A percentile compares a stretch with the other conserved stretches of the same genome.
Conservation (phyloP, 768 basidiomycete genomes). For the Psilocybe azurescens region DNA sequence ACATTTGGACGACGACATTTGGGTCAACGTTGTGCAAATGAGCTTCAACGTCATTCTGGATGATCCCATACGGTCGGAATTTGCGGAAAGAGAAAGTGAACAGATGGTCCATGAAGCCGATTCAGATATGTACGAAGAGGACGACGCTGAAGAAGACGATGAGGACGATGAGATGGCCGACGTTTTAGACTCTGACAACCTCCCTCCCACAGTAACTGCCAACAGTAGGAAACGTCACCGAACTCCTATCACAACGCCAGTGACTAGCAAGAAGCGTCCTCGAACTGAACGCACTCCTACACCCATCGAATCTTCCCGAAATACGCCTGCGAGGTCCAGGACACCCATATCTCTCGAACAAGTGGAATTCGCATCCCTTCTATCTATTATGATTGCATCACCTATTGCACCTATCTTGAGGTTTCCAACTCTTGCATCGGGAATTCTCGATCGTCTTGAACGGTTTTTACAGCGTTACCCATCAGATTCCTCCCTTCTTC, state of each 20-base stretch:
- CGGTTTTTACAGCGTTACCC: slow-evolving; percentile 71
- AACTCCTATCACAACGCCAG: slow-evolving; percentile 8
- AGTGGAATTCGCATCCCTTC: slow-evolving; percentile 71
- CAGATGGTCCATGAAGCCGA: slow-evolving; percentile 36
- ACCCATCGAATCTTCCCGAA: slow-evolving; percentile 28
- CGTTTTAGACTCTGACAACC: slow-evolving; percentile 24
- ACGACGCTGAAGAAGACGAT: slow-evolving; percentile 30
- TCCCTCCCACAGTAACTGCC: background rate
- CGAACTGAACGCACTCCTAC: slow-evolving; percentile 27
- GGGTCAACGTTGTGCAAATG: slow-evolving; percentile 72
- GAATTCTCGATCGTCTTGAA: slow-evolving; percentile 55
- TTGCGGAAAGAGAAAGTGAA: slow-evolving; percentile 39
- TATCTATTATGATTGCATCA: slow-evolving; percentile 64
- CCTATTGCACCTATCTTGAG: slow-evolving; percentile 62
- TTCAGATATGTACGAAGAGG: slow-evolving; percentile 39
- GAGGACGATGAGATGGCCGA: slow-evolving; percentile 30
- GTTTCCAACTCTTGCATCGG: slow-evolving; percentile 44
- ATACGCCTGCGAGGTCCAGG: slow-evolving; percentile 25
- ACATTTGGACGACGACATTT: slow-evolving; percentile 63
- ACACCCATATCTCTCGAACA: slow-evolving; percentile 57
- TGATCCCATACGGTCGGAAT: slow-evolving; percentile 47
- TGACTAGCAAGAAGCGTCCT: slow-evolving; percentile 43
- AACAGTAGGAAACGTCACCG: slow-evolving; percentile 8
- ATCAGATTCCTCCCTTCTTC: slow-evolving; percentile 78
- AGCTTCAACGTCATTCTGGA: slow-evolving; percentile 81